phyloP scores from a whole-genome alignment of 805 yeast genomes.

The Lipomyces chichibuensis region DNA sequence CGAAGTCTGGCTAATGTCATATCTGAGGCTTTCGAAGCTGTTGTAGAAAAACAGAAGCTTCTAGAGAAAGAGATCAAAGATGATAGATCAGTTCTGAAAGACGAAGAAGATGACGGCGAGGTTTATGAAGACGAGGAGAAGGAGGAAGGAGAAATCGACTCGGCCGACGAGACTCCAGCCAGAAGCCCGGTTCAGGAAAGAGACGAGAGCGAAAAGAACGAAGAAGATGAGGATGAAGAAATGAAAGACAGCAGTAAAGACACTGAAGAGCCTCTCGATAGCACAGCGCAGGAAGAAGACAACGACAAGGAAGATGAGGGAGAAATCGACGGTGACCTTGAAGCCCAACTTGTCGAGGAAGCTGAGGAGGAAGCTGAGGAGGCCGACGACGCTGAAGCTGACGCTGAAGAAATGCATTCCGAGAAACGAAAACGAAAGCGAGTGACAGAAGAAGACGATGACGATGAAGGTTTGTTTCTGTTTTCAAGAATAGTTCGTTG shows the following conservation, averaged over 20 bases:
- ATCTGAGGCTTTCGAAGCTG: neutral
- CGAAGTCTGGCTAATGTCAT: neutral
- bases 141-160: slow-evolving; percentile 27
- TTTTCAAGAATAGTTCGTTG: neutral
- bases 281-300: slow-evolving; percentile 19
- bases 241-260: slow-evolving; percentile 35
- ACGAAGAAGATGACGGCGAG: slow-evolving; percentile 3
- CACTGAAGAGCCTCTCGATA: slow-evolving; percentile 25
- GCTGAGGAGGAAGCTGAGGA: slow-evolving; percentile 40
- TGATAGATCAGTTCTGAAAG: neutral
- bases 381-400: slow-evolving; percentile 33
- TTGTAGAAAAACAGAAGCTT: neutral
- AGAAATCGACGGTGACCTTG: slow-evolving; percentile 30
- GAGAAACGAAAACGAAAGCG: slow-evolving; percentile 14
- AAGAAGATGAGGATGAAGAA: slow-evolving; percentile 24
- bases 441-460: slow-evolving; percentile 17
- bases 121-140: slow-evolving; percentile 15
- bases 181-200: neutral
- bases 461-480: slow-evolving; percentile 30
- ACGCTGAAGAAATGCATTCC: slow-evolving; percentile 32
- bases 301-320: slow-evolving; percentile 37
- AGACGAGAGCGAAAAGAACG: slow-evolving; percentile 5
- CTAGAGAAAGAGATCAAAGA: neutral
- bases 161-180: slow-evolving; percentile 10
- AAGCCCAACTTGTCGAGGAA: slow-evolving; percentile 36